Conservation (phyloP, 106 monocot genomes). For the Phalaenopsis aphrodite region DNA sequence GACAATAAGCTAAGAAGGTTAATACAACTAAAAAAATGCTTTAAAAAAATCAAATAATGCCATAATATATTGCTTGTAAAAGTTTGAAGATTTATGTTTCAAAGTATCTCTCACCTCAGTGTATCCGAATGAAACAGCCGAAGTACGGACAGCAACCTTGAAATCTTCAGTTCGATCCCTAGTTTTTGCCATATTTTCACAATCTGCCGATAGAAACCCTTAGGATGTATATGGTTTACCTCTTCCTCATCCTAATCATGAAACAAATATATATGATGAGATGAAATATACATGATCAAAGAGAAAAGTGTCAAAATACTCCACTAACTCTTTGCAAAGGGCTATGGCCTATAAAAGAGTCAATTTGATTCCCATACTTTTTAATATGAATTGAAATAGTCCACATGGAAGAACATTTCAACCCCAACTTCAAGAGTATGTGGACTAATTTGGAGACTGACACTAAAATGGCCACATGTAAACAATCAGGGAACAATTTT, state of each 20-base stretch:
- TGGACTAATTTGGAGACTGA: no score
- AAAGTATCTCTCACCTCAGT: conserved; percentile 45
- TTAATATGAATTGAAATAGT: no score
- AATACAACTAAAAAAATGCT: not conserved
- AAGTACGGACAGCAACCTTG: conserved; percentile 56
- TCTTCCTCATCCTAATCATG: not conserved
- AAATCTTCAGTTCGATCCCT: conserved; percentile 90
- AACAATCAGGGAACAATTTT: no score
- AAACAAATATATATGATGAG: not conserved
- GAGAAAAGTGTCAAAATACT: not conserved
- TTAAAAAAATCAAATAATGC: not conserved
- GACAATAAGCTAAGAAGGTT: not conserved
- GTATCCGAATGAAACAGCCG: conserved; percentile 54
- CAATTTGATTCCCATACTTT: no score
- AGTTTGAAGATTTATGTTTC: not conserved
- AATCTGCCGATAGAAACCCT: not conserved
- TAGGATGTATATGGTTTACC: not conserved
- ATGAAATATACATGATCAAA: not conserved
- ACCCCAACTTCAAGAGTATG: no score
- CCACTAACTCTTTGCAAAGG: no score
- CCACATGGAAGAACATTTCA: no score
- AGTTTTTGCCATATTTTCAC: conserved; percentile 43
- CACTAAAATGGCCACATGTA: no score
- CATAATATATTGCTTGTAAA: not conserved
- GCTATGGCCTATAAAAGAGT: no score